phyloP scores from a whole-genome alignment of 2,329 filamentous ascomycete species.

The Neoarthrinium moseri region DNA sequence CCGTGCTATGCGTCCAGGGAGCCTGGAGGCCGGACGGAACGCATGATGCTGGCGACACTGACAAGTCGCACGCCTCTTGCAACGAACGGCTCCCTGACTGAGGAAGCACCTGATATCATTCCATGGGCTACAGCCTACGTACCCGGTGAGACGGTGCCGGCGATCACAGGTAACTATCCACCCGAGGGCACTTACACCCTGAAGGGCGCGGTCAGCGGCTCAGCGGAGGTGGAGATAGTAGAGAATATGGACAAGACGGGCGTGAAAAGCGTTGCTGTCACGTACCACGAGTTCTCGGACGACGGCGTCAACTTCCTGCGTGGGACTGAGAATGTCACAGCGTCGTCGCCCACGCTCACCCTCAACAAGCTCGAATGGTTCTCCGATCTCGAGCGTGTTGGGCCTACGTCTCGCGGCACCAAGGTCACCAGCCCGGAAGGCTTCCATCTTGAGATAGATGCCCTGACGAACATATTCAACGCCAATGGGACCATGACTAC shows the following conservation, averaged over 20 bases:
- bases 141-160: conserved; percentile 14
- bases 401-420: conserved; percentile 22
- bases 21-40: conserved; percentile 33
- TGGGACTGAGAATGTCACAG: conserved; percentile 33
- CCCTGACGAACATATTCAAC: conserved; percentile 35
- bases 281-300: conserved; percentile 36
- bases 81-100: conserved; percentile 18
- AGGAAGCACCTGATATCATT: conserved; percentile 24
- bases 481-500: conserved; percentile 39
- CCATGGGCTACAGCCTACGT: conserved; percentile 33
- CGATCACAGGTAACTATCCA: background rate
- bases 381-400: conserved; percentile 34
- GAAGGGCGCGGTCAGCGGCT: conserved; percentile 13
- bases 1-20: conserved; percentile 37
- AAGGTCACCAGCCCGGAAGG: conserved; percentile 38
- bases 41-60: conserved; percentile 40
- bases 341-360: conserved; percentile 17
- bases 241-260: conserved; percentile 9
- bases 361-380: conserved; percentile 33
- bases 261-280: conserved; percentile 27
- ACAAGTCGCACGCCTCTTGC: conserved; percentile 27
- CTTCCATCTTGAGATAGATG: conserved; percentile 38
- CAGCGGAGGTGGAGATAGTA: conserved; percentile 18
- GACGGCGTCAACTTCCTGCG: conserved; percentile 29
- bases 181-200: conserved; percentile 17